Conservation (phyloP, 768 basidiomycete genomes). For the Agrocybe praecox region DNA sequence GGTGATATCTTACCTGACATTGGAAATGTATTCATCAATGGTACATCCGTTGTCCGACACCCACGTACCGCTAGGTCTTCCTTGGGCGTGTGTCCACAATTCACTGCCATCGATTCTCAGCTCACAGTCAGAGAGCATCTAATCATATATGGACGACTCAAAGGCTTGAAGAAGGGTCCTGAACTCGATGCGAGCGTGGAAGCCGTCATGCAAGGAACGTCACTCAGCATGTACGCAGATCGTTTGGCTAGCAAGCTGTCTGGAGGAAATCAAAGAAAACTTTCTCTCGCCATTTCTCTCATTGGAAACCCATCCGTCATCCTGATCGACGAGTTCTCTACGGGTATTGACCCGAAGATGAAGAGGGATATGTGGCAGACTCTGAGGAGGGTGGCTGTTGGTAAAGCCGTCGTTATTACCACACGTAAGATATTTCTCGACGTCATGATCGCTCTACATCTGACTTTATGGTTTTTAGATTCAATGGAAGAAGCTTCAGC, state of each 20-base stretch:
- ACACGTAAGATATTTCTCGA: constrained; percentile 50
- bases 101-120: constrained; percentile 80
- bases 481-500: constrained; percentile 88
- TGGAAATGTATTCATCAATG: constrained; percentile 72
- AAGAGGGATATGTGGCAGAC: constrained; percentile 86
- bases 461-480: constrained; percentile 37
- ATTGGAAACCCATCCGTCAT: constrained; percentile 77
- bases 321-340: constrained; percentile 83
- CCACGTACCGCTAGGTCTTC: constrained; percentile 66
- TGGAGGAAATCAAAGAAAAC: constrained; percentile 79
- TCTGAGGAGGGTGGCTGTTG: constrained; percentile 60
- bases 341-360: constrained; percentile 82
- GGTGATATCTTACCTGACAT: constrained; percentile 67
- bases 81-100: constrained; percentile 83
- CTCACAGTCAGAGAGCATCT: constrained; percentile 80
- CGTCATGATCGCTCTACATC: neutral
- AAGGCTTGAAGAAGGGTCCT: constrained; percentile 56
- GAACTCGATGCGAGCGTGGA: constrained; percentile 59
- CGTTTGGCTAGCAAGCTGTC: constrained; percentile 74
- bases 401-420: constrained; percentile 73
- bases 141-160: constrained; percentile 70
- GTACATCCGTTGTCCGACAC: constrained; percentile 63
- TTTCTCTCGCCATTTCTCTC: constrained; percentile 75
- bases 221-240: constrained; percentile 62
- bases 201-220: constrained; percentile 58